Evolutionary conservation across 345 rosid species (phyloP).

Genomic region (Geranium brycei): DNA sequence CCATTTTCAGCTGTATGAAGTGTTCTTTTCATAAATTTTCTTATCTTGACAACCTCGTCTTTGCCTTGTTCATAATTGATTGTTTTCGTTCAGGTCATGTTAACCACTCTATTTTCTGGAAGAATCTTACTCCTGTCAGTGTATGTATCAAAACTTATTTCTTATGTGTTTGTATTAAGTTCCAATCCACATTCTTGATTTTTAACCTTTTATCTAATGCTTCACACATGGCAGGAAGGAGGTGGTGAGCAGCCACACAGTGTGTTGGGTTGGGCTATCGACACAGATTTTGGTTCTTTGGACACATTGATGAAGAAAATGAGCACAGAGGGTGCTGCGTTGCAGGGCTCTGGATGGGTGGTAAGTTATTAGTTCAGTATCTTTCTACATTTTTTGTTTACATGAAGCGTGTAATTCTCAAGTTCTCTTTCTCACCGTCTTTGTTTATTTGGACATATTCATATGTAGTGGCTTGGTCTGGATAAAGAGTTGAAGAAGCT

Average conservation of each 20-base stretch:
- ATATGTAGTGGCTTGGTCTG: slow-evolving; percentile 69
- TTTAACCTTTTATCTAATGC: slow-evolving; percentile 1
- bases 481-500: slow-evolving; percentile 78
- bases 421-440: neutral
- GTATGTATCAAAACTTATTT: slow-evolving; percentile 27
- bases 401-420: neutral
- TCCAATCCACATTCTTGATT: neutral
- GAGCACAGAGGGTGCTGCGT: slow-evolving; percentile 83
- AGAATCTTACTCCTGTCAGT: slow-evolving; percentile 55
- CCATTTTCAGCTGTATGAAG: neutral
- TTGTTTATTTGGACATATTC: neutral
- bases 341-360: slow-evolving; percentile 99
- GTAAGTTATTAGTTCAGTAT: slow-evolving; percentile 25
- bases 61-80: neutral
- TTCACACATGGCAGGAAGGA: slow-evolving; percentile 46
- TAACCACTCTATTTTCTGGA: slow-evolving; percentile 92
- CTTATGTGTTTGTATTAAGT: neutral
- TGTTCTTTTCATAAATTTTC: neutral
- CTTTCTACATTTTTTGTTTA: neutral
- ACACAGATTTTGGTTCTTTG: slow-evolving; percentile 62
- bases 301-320: slow-evolving; percentile 66
- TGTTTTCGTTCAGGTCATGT: slow-evolving; percentile 50
- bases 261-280: slow-evolving; percentile 66
- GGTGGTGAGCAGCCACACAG: slow-evolving; percentile 88
- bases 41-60: neutral